phyloP scores from a whole-genome alignment of 495 filamentous ascomycete species.

The Parmelia sp. region DNA sequence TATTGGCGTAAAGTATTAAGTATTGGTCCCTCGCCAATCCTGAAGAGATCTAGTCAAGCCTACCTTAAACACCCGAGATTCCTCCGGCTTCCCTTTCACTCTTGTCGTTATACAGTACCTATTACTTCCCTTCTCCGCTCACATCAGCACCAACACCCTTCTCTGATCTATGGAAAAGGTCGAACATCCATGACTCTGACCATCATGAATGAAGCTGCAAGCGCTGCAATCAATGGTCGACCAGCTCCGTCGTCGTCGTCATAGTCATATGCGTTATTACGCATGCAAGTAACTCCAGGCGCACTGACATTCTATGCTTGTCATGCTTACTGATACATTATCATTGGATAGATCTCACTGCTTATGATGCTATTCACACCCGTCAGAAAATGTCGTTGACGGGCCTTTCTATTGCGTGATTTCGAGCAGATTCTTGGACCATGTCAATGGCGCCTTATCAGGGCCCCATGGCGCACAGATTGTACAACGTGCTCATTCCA shows the following conservation, averaged over 20 bases:
- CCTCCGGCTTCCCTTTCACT: neutral
- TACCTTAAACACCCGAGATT: neutral
- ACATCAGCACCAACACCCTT: too few species aligned
- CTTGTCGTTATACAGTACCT: too few species aligned
- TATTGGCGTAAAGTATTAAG: neutral
- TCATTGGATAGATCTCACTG: neutral
- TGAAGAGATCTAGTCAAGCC: neutral
- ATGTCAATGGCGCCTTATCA: conserved; percentile 19
- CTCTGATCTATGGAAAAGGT: neutral
- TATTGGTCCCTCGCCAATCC: too few species aligned
- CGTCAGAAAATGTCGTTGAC: neutral
- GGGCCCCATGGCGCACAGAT: conserved; percentile 6
- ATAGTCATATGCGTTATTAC: too few species aligned
- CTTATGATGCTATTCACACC: conserved; percentile 13
- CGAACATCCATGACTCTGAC: neutral
- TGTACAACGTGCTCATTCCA: conserved; percentile 4
- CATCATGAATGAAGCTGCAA: neutral
- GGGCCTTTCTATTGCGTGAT: conserved; percentile 17
- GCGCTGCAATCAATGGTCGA: too few species aligned
- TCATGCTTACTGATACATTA: neutral
- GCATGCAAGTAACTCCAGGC: too few species aligned
- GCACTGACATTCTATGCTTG: neutral
- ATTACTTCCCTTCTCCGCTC: too few species aligned
- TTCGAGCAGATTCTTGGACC: conserved; percentile 14
- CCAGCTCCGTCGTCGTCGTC: too few species aligned